phyloP scores from a whole-genome alignment of 495 filamentous ascomycete species.

The Oidiodendron maius region DNA sequence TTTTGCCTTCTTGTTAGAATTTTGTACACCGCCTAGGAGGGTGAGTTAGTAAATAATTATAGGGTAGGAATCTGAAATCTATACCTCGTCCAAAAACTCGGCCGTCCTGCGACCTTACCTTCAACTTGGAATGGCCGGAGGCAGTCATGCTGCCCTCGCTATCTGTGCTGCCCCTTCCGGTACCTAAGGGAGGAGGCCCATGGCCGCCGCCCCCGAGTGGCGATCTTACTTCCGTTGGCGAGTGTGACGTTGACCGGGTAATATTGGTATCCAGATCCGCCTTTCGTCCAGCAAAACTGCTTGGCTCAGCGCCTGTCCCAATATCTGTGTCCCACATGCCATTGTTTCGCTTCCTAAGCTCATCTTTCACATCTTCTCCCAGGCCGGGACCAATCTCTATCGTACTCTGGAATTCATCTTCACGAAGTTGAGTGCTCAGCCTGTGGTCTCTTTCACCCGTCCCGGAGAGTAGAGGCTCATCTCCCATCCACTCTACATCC shows the following conservation, averaged over 20 bases:
- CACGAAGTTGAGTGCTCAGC: neutral
- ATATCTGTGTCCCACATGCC: neutral
- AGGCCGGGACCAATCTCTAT: too few relatives aligned
- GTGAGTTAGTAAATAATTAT: too few relatives aligned
- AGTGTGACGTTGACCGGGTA: neutral
- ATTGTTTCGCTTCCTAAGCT: neutral
- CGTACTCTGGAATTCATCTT: neutral
- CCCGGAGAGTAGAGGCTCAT: neutral
- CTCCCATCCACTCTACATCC: neutral
- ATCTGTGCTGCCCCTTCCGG: conserved; percentile 31
- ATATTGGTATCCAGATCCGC: conserved; percentile 1
- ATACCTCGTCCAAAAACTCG: conserved; percentile 38
- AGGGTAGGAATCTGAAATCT: too few relatives aligned
- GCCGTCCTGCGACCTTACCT: conserved; percentile 29
- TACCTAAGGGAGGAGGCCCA: neutral
- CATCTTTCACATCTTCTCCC: neutral
- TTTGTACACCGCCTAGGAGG: conserved; percentile 56
- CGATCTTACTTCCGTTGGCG: neutral
- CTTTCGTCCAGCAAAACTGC: neutral
- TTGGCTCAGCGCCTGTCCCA: neutral
- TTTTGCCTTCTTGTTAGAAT: conserved; percentile 31
- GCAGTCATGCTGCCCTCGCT: conserved; percentile 37
- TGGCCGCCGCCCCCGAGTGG: neutral
- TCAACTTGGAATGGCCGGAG: conserved; percentile 28
- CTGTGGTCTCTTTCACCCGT: neutral